Evolutionary conservation across 2,329 filamentous ascomycete species (phyloP), one percentile per base, ranked within the genome.

Genomic region (Xylaria digitata): DNA sequence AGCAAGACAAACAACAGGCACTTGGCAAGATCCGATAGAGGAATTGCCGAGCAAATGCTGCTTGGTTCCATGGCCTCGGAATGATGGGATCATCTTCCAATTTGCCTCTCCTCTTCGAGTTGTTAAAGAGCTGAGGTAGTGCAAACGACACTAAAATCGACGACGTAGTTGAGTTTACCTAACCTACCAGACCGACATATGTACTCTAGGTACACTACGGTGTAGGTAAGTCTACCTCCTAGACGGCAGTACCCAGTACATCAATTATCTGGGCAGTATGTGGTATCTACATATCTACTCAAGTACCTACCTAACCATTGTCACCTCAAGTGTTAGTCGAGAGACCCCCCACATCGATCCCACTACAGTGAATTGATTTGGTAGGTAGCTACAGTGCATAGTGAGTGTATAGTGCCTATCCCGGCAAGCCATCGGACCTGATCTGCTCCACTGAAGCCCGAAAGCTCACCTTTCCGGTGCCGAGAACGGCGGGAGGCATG

Each of bases 371-470:
- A 5, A 21, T n/a, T 45, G 34, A 21, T 60, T 59, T 50, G n/a
- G 17, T 43, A 58, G 26, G 7, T 58, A 48, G 17, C 26, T 26
- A 2, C 26, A n/a, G 26, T 26, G 8, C 37, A 42, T 37, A 26
- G 15, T 45, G 26, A 32, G 23, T 15, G 32, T 46, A 55, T 26
- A 56, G 19, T 32, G 42, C 7, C 23, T 42, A 59, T 19, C 42
- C 56, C 62, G 61, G 61, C 42, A 53, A 50, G 40, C 65, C 30
- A 61, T 67, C 65, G 61, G 65, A 53, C 56, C 43, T 53, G 56
- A 13, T 11, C 13, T 61, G 32, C 65, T 61, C 65, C 65, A 67
- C 65, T 50, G 32, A 48, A 52, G 42, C 37, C 65, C 65, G 65
- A 65, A 53, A 32, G 43, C 52, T 55, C 53, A 37, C 34, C 37